Conservation (phyloP, 305 asterid species). For the Plantago coronopus region DNA sequence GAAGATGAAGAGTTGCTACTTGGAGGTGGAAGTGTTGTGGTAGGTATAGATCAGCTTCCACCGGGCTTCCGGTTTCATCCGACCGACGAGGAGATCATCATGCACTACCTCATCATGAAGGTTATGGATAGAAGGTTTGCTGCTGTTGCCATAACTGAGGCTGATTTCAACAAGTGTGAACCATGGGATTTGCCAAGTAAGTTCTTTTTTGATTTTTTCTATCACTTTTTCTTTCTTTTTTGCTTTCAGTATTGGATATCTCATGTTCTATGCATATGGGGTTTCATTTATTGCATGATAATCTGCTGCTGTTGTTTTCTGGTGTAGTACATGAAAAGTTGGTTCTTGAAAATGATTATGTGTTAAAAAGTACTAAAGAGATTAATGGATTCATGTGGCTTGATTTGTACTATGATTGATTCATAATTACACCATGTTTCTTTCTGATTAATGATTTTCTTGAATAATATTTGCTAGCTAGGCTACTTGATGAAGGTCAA, state of each 20-base stretch:
- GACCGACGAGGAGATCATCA: constrained; percentile 76
- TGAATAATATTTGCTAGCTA: too few species aligned
- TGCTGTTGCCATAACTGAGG: constrained; percentile 63
- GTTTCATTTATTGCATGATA: constrained; percentile 8
- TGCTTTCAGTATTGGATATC: neutral
- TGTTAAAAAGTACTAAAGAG: neutral
- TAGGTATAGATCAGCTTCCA: constrained; percentile 25
- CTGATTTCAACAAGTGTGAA: constrained; percentile 78
- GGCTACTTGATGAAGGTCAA: neutral
- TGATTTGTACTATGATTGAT: neutral
- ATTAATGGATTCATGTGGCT: neutral
- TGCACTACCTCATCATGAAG: constrained; percentile 53
- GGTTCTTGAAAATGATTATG: neutral
- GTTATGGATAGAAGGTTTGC: constrained; percentile 42
- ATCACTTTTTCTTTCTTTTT: neutral
- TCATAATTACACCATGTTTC: neutral
- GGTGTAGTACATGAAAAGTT: constrained; percentile 3
- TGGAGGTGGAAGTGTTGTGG: neutral
- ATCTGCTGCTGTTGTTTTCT: neutral
- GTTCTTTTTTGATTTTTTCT: neutral
- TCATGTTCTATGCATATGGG: neutral
- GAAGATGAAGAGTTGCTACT: constrained; percentile 18
- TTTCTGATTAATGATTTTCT: neutral
- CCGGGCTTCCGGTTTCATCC: constrained; percentile 82
- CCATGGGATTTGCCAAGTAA: constrained; percentile 95